Evolutionary conservation across 106 monocot genomes (phyloP), one percentile per base, ranked within the genome.

Genomic region (Gastrodia elata): DNA sequence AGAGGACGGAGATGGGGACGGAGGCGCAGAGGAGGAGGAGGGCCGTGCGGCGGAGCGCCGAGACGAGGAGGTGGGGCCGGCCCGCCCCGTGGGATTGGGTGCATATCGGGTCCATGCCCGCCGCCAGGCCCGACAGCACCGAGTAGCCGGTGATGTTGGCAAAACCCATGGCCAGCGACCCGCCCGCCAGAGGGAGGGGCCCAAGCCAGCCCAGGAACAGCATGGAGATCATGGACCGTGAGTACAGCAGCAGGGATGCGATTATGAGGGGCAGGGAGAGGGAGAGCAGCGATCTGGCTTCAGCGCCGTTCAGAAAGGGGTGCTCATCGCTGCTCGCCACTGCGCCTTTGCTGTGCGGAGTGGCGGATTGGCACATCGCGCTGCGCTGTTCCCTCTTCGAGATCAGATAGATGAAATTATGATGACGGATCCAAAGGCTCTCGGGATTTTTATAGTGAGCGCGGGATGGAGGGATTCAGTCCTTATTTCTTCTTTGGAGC

Each of bases 111-210:
- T 93, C 90, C 93, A 93, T 89, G 0, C 92, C 92, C 76, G 85
- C 81, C 28, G 93, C 89, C 20, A 93, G 83, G 28, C 93, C 93
- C n/a, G 87, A 89, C 72, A 93, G 87, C 46, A 93, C 87, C 20
- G 89, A 93, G 83, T 93, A 93, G 39, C 92, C 92, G 27, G 89
- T 89, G 73, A 93, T 93, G 81, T 89, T 93, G 43, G 89, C 92
- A 77, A 93, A 93, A 56, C 93, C 89, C 64, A 93, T 82, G 74
- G 87, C 79, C 15, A 89, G 87, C 6, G 92, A 81, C 20, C 92
- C 92, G 22, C 92, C 92, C 24, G 92, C 92, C 48, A 92, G 86
- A 22, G 83, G 70, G n/a, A 92, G 82, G 35, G 80, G 71, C 11
- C 86, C 86, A 20, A 86, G 82, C 42, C 78, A 81, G 71, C 91